Evolutionary conservation across 495 filamentous ascomycete genomes (phyloP).

Genomic region (Penicillium macrosclerotiorum): DNA sequence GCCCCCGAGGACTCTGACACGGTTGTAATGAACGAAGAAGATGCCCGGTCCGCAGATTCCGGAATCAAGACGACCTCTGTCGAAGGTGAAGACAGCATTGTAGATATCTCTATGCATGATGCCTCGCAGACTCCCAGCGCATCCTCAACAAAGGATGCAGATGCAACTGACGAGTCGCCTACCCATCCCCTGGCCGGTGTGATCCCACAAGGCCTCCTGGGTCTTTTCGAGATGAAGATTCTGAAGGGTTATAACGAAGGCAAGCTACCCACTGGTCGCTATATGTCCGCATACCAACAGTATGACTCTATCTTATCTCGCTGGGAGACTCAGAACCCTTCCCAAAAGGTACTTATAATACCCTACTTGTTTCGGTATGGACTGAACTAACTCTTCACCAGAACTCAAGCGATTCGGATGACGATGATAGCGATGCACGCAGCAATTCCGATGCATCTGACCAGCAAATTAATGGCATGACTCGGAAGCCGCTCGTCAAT

Average conservation of each 20-base stretch:
- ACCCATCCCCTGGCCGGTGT: constrained; percentile 39
- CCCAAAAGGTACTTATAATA: neutral
- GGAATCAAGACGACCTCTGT: constrained; percentile 73
- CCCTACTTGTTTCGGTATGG: too few relatives aligned
- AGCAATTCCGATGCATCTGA: constrained; percentile 16
- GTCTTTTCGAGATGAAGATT: constrained; percentile 68
- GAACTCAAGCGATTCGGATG: constrained; percentile 4
- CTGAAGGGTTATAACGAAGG: constrained; percentile 44
- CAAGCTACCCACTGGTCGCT: constrained; percentile 50
- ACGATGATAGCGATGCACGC: constrained; percentile 15
- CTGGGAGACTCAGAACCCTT: constrained; percentile 14
- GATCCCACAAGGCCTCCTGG: constrained; percentile 57
- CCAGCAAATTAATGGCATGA: constrained; percentile 9
- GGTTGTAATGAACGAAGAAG: constrained; percentile 69
- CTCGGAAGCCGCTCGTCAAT: constrained; percentile 56
- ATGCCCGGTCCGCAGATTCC: constrained; percentile 67
- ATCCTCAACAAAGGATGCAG: constrained; percentile 17
- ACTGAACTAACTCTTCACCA: too few relatives aligned
- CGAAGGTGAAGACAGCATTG: constrained; percentile 85
- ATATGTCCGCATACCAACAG: constrained; percentile 51
- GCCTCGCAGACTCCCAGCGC: constrained; percentile 33
- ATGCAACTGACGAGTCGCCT: constrained; percentile 1
- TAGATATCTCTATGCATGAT: constrained; percentile 85
- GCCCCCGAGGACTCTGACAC: constrained; percentile 66
- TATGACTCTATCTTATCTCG: constrained; percentile 59